A percentile compares a stretch with the other conserved stretches of the same genome.
Conservation (phyloP, 2,329 filamentous ascomycete species). For the Nemania abortiva region DNA sequence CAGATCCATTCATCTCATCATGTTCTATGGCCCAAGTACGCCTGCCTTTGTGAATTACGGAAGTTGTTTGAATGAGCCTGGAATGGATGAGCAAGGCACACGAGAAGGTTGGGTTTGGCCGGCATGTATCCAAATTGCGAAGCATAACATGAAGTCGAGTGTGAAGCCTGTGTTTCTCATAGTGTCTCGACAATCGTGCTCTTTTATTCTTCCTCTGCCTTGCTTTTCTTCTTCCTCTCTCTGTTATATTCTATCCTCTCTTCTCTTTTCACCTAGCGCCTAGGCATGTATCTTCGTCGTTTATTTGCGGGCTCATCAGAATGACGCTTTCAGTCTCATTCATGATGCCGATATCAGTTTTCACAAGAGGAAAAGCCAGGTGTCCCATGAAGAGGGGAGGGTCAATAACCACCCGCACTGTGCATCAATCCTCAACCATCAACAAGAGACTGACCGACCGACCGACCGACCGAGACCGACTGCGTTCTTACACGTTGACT, state of each 20-base stretch:
- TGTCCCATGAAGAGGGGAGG: neutral
- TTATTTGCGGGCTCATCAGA: neutral
- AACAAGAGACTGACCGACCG: conserved; percentile 20
- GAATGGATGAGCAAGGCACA: too few species aligned
- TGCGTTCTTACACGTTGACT: conserved; percentile 1
- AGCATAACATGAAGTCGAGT: neutral
- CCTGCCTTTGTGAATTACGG: too few species aligned
- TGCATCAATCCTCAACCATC: conserved; percentile 5
- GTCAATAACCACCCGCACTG: conserved; percentile 9
- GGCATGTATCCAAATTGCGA: too few species aligned
- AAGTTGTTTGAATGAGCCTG: too few species aligned
- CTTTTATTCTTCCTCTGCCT: neutral
- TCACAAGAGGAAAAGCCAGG: neutral
- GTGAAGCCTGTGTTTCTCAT: neutral
- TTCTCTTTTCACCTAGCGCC: neutral
- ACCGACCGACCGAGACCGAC: conserved; percentile 29
- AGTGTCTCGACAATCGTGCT: neutral
- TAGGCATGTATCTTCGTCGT: neutral
- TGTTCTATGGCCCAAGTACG: too few species aligned
- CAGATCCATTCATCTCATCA: too few species aligned
- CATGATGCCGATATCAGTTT: neutral
- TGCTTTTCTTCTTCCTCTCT: neutral
- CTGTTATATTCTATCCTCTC: neutral
- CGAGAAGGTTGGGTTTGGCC: too few species aligned
- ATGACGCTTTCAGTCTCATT: neutral